Percentiles rank a stretch among this genome's conserved stretches.
phyloP scores from a whole-genome alignment of 345 rosid genomes.

The Citrus medica region DNA sequence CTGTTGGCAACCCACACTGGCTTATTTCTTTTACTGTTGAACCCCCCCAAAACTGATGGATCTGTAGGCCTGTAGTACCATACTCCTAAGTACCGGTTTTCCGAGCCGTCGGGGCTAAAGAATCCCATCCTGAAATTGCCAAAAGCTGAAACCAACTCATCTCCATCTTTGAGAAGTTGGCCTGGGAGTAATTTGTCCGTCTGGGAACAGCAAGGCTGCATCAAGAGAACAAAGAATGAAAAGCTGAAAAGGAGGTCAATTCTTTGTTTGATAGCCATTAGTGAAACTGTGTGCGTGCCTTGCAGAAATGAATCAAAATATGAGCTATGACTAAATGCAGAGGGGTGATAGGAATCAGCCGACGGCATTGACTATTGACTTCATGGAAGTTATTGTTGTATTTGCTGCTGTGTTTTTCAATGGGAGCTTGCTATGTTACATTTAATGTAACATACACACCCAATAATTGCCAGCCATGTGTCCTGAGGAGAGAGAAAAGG shows the following conservation, averaged over 20 bases:
- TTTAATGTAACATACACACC: too few relatives aligned
- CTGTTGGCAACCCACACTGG: conserved; percentile 10
- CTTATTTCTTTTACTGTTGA: background rate
- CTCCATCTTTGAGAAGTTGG: conserved; percentile 5
- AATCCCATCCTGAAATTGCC: conserved; percentile 18
- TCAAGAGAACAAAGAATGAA: background rate
- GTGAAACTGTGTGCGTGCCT: background rate
- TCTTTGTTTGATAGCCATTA: background rate
- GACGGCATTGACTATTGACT: too few relatives aligned
- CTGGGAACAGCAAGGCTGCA: background rate
- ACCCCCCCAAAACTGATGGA: background rate
- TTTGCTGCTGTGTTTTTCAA: too few relatives aligned
- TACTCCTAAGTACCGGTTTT: background rate
- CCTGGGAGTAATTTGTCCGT: conserved; percentile 11
- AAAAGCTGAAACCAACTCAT: conserved; percentile 8
- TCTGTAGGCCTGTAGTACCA: background rate
- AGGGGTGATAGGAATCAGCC: too few relatives aligned
- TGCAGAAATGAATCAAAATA: too few relatives aligned
- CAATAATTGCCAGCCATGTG: too few relatives aligned
- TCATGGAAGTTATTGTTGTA: too few relatives aligned
- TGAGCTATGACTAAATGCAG: too few relatives aligned
- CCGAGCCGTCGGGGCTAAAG: background rate
- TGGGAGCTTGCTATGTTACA: too few relatives aligned
- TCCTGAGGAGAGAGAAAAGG: too few relatives aligned
- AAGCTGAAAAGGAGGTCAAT: background rate